These are phyloP conservation scores for Sambucus nigra DNA, from an alignment of 129 eudicot species.

Conservation along the genomic window DNA sequence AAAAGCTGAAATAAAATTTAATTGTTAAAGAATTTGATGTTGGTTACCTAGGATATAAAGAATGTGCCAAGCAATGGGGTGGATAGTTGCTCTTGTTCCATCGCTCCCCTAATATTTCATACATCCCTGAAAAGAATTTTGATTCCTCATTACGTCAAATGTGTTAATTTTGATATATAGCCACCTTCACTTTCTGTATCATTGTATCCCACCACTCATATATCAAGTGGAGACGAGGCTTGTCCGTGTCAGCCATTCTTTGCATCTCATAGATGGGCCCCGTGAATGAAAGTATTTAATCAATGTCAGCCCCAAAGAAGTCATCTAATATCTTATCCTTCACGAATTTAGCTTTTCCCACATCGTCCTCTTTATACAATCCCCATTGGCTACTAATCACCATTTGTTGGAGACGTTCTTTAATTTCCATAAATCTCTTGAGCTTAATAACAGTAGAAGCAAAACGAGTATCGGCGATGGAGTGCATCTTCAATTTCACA, in stretches of 20 bases:
- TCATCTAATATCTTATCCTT: constrained; percentile 9
- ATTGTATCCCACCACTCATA: constrained; percentile 19
- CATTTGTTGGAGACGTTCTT: background rate
- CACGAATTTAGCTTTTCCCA: background rate
- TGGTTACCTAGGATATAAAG: constrained; percentile 2
- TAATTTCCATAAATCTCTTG: constrained; percentile 11
- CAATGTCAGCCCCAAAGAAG: constrained; percentile 3
- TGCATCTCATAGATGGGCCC: constrained; percentile 17
- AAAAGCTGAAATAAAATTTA: background rate
- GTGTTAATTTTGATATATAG: background rate
- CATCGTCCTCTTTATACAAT: constrained; percentile 5
- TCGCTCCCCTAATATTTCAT: background rate
- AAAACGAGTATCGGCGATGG: constrained; percentile 18
- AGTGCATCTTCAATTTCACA: constrained; percentile 1
- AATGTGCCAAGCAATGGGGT: constrained; percentile 13
- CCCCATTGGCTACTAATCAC: constrained; percentile 7
- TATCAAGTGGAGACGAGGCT: constrained; percentile 4
- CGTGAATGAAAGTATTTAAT: constrained; percentile 12
- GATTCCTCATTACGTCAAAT: background rate
- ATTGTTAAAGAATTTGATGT: background rate
- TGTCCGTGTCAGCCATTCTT: constrained; percentile 8
- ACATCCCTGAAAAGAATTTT: background rate
- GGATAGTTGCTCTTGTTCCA: constrained; percentile 1
- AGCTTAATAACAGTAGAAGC: constrained; percentile 14
- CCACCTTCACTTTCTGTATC: constrained; percentile 13